These are phyloP conservation scores for Laburnicola sp. DNA, from an alignment of 2,329 filamentous ascomycete species.

Conservation along the genomic window DNA sequence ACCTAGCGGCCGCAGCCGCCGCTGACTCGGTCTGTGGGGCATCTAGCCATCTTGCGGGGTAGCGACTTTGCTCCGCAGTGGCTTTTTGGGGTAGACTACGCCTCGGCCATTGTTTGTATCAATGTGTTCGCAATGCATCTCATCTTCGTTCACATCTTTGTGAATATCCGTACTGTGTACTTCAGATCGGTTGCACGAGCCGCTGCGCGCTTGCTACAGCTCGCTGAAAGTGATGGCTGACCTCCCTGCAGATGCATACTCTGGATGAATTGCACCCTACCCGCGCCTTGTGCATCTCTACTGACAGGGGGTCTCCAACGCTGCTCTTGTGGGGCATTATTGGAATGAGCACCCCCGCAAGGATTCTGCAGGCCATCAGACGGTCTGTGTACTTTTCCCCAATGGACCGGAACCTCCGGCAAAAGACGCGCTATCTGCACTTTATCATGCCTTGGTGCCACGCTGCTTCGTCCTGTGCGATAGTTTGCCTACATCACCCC, in stretches of 20 bases:
- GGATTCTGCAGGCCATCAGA: slow-evolving; percentile 2
- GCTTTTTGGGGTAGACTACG: not conserved
- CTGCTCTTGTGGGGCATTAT: slow-evolving; percentile 5
- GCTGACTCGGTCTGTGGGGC: slow-evolving; percentile 3
- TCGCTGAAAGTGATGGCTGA: not conserved
- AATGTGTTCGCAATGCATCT: not conserved
- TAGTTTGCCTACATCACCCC: not conserved
- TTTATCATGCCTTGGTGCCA: too few relatives aligned
- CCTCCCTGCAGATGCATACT: not conserved
- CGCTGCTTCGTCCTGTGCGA: not conserved
- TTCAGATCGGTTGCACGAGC: not conserved
- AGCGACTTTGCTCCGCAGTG: slow-evolving; percentile 1
- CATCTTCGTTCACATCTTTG: not conserved
- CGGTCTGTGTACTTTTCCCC: slow-evolving; percentile 5
- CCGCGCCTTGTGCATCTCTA: not conserved
- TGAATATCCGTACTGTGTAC: not conserved
- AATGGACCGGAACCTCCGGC: not conserved
- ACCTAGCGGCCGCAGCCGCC: not conserved
- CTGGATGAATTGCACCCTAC: not conserved
- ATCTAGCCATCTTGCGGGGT: slow-evolving; percentile 1
- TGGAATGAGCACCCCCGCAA: not conserved
- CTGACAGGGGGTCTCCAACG: slow-evolving; percentile 4
- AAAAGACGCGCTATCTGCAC: not conserved
- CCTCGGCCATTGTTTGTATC: not conserved
- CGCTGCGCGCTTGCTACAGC: not conserved